Evolutionary conservation across 2,329 filamentous ascomycete genomes (phyloP), one percentile per base, ranked within the genome.

Genomic region (Fusarium transvaalense): DNA sequence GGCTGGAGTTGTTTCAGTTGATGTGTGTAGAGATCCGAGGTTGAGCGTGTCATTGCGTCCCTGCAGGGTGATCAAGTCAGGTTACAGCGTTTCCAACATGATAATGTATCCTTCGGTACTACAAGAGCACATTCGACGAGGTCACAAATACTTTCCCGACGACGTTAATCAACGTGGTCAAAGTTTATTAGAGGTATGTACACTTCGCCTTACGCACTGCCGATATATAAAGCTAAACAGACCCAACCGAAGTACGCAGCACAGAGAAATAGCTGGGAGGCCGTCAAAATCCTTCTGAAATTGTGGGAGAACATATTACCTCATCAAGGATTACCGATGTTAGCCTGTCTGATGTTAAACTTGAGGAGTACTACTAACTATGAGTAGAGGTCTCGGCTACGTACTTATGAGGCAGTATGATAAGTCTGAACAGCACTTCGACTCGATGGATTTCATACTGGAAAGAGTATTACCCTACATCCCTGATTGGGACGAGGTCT

Each of bases 241-340:
- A 32, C 4, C 5, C 0, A 1, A 0, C 0, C 0, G 4, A 0
- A 39, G 34, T 1, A 5, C 19, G 0, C 45, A 50, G 0, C 25
- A 15, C 1, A 0, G 0, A 0, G 0, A 0, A 7, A 2, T 0
- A 6, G 4, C 8, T 34, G 45, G 45, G 3, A 4, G 5, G 8
- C 15, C 0, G 14, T 59, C 1, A 31, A 23, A 7, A 15, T 64
- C 0, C 14, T 72, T 1, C 25, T 69, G 1, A 15, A 59, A 0
- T 2, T 60, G 0, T 72, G 69, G 69, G 8, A 12, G 10, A 71
- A 61, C 3, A 10, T 72, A n/a, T 23, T 72, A 3, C 45, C 54
- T 1, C 35, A 53, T 3, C 59, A 71, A 31, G 17, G 64, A 5
- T 34, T 72, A 0, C 2, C 69, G 1, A 56, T 48, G 70, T 72